Conservation (phyloP, 2,329 filamentous ascomycete species). For the Cercospora zeina region DNA sequence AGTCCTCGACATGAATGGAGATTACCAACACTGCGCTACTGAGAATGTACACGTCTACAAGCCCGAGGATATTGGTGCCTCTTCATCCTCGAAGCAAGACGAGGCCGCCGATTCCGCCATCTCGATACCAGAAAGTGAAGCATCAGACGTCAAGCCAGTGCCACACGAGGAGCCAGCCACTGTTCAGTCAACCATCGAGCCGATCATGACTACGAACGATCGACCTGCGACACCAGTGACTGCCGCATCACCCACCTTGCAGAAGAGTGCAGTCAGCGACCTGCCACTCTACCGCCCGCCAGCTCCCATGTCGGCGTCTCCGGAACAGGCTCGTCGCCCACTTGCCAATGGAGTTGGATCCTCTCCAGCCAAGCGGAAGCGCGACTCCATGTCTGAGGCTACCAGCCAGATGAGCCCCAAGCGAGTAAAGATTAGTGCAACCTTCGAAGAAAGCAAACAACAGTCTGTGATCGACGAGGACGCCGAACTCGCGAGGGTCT, state of each 20-base stretch:
- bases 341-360: constrained; percentile 23
- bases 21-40: constrained; percentile 26
- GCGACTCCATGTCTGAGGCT: constrained; percentile 25
- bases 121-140: constrained; percentile 32
- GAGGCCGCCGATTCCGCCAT: constrained; percentile 39
- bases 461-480: constrained; percentile 19
- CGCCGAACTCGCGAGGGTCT: constrained; percentile 22
- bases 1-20: constrained; percentile 41
- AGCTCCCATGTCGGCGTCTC: constrained; percentile 34
- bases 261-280: constrained; percentile 22
- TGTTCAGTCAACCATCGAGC: constrained; percentile 18
- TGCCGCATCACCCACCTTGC: constrained; percentile 18
- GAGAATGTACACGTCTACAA: constrained; percentile 28
- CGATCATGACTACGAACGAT: not conserved
- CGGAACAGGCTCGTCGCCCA: constrained; percentile 33
- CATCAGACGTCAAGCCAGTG: constrained; percentile 20
- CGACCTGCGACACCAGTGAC: constrained; percentile 3
- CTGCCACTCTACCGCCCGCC: constrained; percentile 38
- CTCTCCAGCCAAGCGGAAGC: constrained; percentile 30
- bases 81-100: constrained; percentile 28
- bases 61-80: constrained; percentile 23
- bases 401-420: constrained; percentile 14
- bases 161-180: constrained; percentile 1
- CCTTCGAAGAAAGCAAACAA: constrained; percentile 2
- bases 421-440: constrained; percentile 21